Base-by-base conservation (phyloP, 2,329 filamentous ascomycete genomes). In the Fusarium dlaminii region DNA sequence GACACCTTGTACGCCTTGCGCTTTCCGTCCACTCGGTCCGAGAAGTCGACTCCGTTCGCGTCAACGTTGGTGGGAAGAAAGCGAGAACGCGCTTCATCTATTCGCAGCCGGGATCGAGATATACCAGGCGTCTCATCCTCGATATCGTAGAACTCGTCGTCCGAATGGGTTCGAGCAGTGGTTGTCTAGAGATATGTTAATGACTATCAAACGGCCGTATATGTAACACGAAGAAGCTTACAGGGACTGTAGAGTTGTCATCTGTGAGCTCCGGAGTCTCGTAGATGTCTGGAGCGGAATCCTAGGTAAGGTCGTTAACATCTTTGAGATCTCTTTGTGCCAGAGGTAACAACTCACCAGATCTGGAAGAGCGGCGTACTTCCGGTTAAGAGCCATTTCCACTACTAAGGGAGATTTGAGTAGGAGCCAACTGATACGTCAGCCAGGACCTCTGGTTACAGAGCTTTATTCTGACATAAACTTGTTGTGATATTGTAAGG, bases 191-290 rank as follows among this genome's bases (percentile, higher is more conserved):
- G 24, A 37, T 46, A 34, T 27, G 65, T 81, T 63, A 81, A 75
- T 79, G 63, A 79, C 45, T 27, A 13, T 18, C 46, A 10, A 29
- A 20, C 40, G n/a, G 27, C 22, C 40, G n/a, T 34, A 49, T 29
- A 6, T 43, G n/a, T n/a, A n/a, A n/a, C 30, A 32, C 45, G 17
- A 29, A 14, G n/a, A 45, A 51, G 49, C 89, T 83, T 85, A 96
- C 94, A 63, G 92, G 93, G 65, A 95, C 86, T 54, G 95, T 98
- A 29, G 95, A 97, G 73, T 91, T 93, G 82, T 97, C 95, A 80
- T 98, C 94, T 64, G 93, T 96, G 75, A 98, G 86, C 63, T 97
- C 95, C 75, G 96, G 95, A 22, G 96, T 98, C 84, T 98, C 96
- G 86, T 98, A 98, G 79, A 98, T 94, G 80, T 98, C 96, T 75